Base-by-base conservation (phyloP, 192 early-diverging fungal species). In the Neocallimastix lanati region DNA sequence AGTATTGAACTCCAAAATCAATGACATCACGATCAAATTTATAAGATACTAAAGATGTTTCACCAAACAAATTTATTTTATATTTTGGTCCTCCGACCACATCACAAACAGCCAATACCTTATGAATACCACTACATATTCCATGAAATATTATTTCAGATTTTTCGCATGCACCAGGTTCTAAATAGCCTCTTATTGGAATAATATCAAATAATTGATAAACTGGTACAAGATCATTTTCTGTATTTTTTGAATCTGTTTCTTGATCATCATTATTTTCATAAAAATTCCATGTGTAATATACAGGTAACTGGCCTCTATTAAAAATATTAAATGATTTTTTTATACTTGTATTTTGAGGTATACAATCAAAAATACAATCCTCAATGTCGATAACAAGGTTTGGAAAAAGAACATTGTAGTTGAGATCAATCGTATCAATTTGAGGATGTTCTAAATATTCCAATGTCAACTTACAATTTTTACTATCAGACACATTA, bases 371-470 rank as follows among this genome's bases (percentile, higher is more conserved):
- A 82, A 88, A 90, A 14, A 77, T 33, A 12, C 87, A 40, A 1
- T 77, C 33, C 15, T 78, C 50, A 28, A 80, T 82, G 12, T 81
- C 78, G 33, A 89, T 87, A 15, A 58, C 79, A 5, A 90, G 81
- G 76, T 90, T 90, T 12, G 89, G 89, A 82, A 90, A 90, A 13
- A 83, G 81, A 16, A 88, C 83, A 78, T 85, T 83, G 76, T 83
- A 84, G 33, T 82, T 83, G 2, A 90, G 80, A 16, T 90, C 89
- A 29, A 90, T 82, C 28, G 82, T 78, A 78, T 88, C 88, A 38
- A 80, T 80, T 76, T 90, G 89, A 12, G 89, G 88, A 76, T 90
- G 89, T 78, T 90, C 89, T 14, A 80, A 79, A 79, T 90, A 90
- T 12, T 81, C 79, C 15, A 90, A 82, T 5, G 83, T 77, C n/a